These are phyloP conservation scores for Coelastrella sp. DNA, from an alignment of 139 green algal genomes.

Conservation along the genomic window DNA sequence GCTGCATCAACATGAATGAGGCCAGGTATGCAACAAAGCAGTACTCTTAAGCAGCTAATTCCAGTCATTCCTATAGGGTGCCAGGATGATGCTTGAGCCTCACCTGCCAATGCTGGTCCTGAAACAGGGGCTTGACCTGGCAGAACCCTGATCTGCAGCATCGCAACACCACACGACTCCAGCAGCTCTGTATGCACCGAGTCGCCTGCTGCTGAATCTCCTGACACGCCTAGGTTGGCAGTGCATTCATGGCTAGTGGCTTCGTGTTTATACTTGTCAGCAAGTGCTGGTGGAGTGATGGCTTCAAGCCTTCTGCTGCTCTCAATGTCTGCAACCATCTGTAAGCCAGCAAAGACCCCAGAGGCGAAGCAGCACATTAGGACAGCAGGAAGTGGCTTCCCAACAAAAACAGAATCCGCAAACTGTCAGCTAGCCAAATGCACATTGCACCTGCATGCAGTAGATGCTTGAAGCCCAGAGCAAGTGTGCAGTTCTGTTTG, in stretches of 20 bases:
- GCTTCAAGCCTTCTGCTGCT: not conserved
- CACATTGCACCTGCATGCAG: no score
- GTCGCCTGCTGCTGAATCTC: not conserved
- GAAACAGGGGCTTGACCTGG: slow-evolving; percentile 11
- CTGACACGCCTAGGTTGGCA: not conserved
- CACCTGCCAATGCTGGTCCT: not conserved
- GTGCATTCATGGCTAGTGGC: no score
- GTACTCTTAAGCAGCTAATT: no score
- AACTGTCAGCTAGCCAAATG: no score
- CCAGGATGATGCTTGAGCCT: not conserved
- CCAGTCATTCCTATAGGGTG: not conserved
- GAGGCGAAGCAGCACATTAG: not conserved
- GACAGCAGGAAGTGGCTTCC: not conserved
- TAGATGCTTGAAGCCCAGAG: not conserved
- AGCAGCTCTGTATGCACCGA: slow-evolving; percentile 35
- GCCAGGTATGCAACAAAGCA: no score
- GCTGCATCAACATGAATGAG: no score
- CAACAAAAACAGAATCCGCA: no score
- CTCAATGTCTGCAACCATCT: slow-evolving; percentile 9
- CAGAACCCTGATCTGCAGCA: slow-evolving; percentile 20
- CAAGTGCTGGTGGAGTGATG: not conserved
- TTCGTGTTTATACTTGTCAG: not conserved
- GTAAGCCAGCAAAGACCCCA: not conserved
- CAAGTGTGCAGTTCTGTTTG: not conserved
- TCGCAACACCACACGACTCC: slow-evolving; percentile 28